Conservation (phyloP, 2,329 filamentous ascomycete genomes). For the Penicillium sp. region DNA sequence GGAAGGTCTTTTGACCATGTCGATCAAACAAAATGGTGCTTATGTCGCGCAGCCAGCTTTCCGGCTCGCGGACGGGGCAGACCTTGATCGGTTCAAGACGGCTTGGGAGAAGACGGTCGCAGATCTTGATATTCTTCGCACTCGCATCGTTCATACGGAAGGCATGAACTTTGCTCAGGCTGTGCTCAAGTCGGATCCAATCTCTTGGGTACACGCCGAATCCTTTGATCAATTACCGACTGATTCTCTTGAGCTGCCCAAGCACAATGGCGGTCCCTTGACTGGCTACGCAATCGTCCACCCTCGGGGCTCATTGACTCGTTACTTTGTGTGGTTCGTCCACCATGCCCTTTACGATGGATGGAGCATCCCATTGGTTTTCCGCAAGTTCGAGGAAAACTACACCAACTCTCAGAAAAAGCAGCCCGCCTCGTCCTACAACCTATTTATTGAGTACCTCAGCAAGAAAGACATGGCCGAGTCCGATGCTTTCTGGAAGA, state of each 20-base stretch:
- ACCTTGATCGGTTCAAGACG: slow-evolving; percentile 42
- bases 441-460: slow-evolving; percentile 31
- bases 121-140: slow-evolving; percentile 46
- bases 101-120: slow-evolving; percentile 45
- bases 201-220: slow-evolving; percentile 32
- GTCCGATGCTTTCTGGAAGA: slow-evolving; percentile 33
- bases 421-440: slow-evolving; percentile 20
- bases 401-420: slow-evolving; percentile 21
- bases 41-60: slow-evolving; percentile 47
- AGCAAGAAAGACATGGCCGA: slow-evolving; percentile 21
- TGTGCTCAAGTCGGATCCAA: slow-evolving; percentile 32
- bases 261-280: slow-evolving; percentile 33
- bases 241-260: slow-evolving; percentile 24
- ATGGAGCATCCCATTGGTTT: slow-evolving; percentile 39
- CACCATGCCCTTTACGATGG: slow-evolving; percentile 52
- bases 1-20: slow-evolving; percentile 46
- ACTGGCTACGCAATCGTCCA: slow-evolving; percentile 35
- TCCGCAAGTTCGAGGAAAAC: slow-evolving; percentile 35
- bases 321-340: slow-evolving; percentile 46
- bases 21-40: slow-evolving; percentile 43
- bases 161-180: slow-evolving; percentile 38
- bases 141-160: slow-evolving; percentile 41
- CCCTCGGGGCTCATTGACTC: slow-evolving; percentile 16
- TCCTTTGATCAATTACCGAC: slow-evolving; percentile 25
- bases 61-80: slow-evolving; percentile 33